Percentiles rank a stretch among this genome's conserved stretches.
These are phyloP conservation scores for Wallacemonas sp. DNA, from an alignment of 208 protist species.

Conservation along the genomic window DNA sequence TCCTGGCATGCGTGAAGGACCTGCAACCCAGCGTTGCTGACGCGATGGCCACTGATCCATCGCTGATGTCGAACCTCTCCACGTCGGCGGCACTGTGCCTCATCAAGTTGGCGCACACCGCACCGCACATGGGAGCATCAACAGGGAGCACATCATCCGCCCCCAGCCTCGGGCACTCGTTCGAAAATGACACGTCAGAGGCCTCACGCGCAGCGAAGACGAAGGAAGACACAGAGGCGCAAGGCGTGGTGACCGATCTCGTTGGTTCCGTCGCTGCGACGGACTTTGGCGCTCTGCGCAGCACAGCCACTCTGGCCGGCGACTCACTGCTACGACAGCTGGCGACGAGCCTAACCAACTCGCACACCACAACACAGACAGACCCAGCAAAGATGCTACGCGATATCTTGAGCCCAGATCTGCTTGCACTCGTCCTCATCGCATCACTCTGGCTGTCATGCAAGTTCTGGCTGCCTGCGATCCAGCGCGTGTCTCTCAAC, in stretches of 20 bases:
- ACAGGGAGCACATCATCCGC: not conserved
- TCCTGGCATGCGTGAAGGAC: not conserved
- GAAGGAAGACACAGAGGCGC: not conserved
- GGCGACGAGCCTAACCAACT: not conserved
- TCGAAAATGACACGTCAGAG: not conserved
- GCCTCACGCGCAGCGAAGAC: not conserved
- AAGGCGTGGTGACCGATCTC: not conserved
- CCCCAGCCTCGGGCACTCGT: not conserved
- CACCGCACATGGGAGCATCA: not conserved
- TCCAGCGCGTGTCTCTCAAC: constrained; percentile 28
- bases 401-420: not conserved
- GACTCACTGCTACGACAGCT: not conserved
- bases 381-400: too few species aligned
- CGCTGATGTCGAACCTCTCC: not conserved
- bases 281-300: not conserved
- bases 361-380: too few species aligned
- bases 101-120: not conserved
- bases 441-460: constrained; percentile 16
- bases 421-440: constrained; percentile 6
- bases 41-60: not conserved
- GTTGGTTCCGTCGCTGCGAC: not conserved
- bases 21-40: not conserved
- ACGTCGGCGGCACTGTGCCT: not conserved
- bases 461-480: constrained; percentile 35
- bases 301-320: not conserved